Evolutionary conservation across 2,329 filamentous ascomycete genomes (phyloP).

Genomic region (Fulvia fulva): DNA sequence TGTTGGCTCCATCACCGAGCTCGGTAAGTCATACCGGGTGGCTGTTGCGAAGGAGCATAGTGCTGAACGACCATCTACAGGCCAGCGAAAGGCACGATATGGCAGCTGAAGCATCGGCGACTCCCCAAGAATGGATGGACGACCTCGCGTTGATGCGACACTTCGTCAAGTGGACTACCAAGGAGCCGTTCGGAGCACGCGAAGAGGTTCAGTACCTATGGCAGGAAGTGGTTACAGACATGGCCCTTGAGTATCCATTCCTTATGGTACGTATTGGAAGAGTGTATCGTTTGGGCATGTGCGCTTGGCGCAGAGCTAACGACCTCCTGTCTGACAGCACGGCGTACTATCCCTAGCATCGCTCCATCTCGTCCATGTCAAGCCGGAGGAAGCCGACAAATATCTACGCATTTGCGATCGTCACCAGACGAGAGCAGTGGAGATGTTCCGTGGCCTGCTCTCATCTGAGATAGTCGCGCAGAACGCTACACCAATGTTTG

Average conservation of each 20-base stretch:
- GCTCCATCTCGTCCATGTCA: slow-evolving; percentile 10
- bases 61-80: neutral
- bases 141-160: slow-evolving; percentile 13
- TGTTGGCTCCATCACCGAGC: slow-evolving; percentile 10
- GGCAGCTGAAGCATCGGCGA: neutral
- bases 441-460: slow-evolving; percentile 7
- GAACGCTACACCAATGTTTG: slow-evolving; percentile 12
- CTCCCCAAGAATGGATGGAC: slow-evolving; percentile 14
- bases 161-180: slow-evolving; percentile 7
- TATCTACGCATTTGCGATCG: slow-evolving; percentile 11
- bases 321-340: slow-evolving; percentile 1
- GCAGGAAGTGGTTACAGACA: slow-evolving; percentile 13
- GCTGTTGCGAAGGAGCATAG: too few relatives aligned
- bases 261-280: neutral
- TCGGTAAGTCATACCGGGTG: slow-evolving; percentile 11
- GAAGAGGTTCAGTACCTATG: slow-evolving; percentile 9
- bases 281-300: too few relatives aligned
- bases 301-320: neutral
- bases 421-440: slow-evolving; percentile 12
- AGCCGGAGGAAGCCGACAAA: slow-evolving; percentile 3
- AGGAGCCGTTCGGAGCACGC: slow-evolving; percentile 5
- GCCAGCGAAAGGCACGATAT: neutral
- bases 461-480: slow-evolving; percentile 4
- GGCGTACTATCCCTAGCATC: slow-evolving; percentile 12
- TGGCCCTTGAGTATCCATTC: slow-evolving; percentile 11